Evolutionary conservation across 805 yeast species (phyloP).

Genomic region (Grigorovia transvaalensis): DNA sequence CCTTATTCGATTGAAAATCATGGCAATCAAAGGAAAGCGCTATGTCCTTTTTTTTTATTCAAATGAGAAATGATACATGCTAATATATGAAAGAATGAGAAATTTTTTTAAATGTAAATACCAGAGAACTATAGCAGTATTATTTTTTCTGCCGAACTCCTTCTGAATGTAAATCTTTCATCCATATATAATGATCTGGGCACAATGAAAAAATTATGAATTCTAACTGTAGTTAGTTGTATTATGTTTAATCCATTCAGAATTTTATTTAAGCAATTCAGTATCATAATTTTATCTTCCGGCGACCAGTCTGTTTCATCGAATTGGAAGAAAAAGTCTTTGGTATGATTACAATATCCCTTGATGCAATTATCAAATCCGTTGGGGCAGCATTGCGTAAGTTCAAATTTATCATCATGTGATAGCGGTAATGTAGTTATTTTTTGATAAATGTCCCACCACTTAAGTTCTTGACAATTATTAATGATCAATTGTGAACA

Average conservation of each 20-base stretch:
- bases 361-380: background rate
- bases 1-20: background rate
- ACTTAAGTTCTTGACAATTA: constrained; percentile 8
- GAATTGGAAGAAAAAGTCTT: constrained; percentile 1
- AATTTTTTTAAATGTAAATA: background rate
- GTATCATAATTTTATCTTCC: constrained; percentile 3
- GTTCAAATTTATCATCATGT: background rate
- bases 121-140: background rate
- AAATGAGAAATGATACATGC: too few species aligned
- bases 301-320: background rate
- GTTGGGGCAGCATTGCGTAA: background rate
- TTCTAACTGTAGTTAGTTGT: constrained; percentile 5
- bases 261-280: constrained; percentile 7
- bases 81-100: background rate
- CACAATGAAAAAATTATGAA: constrained; percentile 7
- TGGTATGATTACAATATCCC: background rate
- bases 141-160: background rate
- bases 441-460: constrained; percentile 19
- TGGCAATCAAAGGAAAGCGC: background rate
- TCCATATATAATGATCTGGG: constrained; percentile 14
- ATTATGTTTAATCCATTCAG: constrained; percentile 9
- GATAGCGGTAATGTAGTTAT: background rate
- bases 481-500: constrained; percentile 13
- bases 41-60: too few species aligned
- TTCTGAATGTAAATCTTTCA: constrained; percentile 7